A percentile compares a stretch with the other conserved stretches of the same genome.
These are phyloP conservation scores for Chlorella sp. DNA, from an alignment of 139 green algal genomes.

Conservation along the genomic window DNA sequence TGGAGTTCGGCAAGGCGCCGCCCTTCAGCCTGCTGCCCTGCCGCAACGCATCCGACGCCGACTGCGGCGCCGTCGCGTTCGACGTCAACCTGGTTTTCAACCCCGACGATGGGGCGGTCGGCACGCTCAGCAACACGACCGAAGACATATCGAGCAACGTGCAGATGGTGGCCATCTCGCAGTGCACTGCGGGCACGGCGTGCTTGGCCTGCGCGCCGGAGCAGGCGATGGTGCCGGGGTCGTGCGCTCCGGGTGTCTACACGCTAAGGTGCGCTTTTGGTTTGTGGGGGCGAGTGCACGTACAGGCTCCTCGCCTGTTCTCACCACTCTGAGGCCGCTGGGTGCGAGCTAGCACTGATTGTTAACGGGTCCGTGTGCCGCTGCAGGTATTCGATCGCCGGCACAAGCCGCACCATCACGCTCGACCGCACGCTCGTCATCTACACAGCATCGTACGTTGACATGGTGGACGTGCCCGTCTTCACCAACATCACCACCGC, in stretches of 20 bases:
- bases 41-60: neutral
- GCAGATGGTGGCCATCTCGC: constrained; percentile 10
- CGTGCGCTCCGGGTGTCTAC: constrained; percentile 23
- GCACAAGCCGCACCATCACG: neutral
- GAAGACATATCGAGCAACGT: neutral
- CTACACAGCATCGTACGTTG: neutral
- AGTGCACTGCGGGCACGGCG: neutral
- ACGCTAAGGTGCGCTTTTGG: constrained; percentile 6
- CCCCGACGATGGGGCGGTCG: constrained; percentile 6
- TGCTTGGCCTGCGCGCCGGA: constrained; percentile 17
- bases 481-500: neutral
- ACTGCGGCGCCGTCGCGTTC: constrained; percentile 6
- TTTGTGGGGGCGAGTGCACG: no score
- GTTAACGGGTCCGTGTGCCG: no score
- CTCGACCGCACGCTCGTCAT: constrained; percentile 1
- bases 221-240: constrained; percentile 5
- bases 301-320: no score
- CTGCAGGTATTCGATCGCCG: neutral
- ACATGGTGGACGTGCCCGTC: neutral
- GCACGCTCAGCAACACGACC: neutral
- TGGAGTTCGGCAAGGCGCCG: constrained; percentile 11
- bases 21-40: constrained; percentile 9
- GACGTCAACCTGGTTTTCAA: neutral
- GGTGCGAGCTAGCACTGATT: no score
- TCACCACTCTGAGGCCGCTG: no score